Conservation (phyloP, 768 basidiomycete species). For the Naganishia onofrii region DNA sequence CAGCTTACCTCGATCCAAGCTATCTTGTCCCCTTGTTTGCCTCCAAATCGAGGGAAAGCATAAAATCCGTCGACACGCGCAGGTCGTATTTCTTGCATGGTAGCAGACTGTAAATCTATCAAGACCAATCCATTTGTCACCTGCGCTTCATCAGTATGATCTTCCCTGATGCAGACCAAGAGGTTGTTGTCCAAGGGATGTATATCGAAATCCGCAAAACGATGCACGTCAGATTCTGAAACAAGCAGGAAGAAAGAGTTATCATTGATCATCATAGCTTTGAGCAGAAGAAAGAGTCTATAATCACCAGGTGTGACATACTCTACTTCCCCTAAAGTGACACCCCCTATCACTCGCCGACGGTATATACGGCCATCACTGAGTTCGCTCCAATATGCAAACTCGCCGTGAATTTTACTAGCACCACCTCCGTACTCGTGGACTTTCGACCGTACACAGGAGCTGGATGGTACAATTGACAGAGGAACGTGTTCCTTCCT, state of each 20-base stretch:
- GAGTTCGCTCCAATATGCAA: conserved; percentile 63
- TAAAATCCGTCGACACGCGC: conserved; percentile 67
- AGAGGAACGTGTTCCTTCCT: no score
- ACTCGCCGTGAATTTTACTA: conserved; percentile 58
- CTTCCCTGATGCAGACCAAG: conserved; percentile 66
- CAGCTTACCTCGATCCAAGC: conserved; percentile 68
- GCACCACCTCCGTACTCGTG: conserved; percentile 72
- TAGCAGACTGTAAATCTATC: conserved; percentile 58
- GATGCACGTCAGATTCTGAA: conserved; percentile 58
- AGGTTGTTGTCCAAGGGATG: conserved; percentile 61
- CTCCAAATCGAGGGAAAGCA: conserved; percentile 59
- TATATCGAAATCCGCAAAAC: conserved; percentile 65
- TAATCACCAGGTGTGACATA: conserved; percentile 64
- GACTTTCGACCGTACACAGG: conserved; percentile 52
- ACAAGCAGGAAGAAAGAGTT: not conserved
- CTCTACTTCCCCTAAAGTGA: conserved; percentile 46
- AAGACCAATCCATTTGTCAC: conserved; percentile 63
- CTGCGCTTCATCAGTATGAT: conserved; percentile 62
- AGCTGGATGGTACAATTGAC: conserved; percentile 33
- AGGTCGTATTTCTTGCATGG: conserved; percentile 46
- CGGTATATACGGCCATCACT: conserved; percentile 60
- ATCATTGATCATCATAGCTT: not conserved
- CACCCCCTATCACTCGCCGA: not conserved
- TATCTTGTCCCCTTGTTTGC: conserved; percentile 61
- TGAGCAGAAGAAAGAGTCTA: conserved; percentile 25